Evolutionary conservation across 441 rosid species (phyloP), one percentile per base, ranked within the genome.

Genomic region (Brassica balearica): DNA sequence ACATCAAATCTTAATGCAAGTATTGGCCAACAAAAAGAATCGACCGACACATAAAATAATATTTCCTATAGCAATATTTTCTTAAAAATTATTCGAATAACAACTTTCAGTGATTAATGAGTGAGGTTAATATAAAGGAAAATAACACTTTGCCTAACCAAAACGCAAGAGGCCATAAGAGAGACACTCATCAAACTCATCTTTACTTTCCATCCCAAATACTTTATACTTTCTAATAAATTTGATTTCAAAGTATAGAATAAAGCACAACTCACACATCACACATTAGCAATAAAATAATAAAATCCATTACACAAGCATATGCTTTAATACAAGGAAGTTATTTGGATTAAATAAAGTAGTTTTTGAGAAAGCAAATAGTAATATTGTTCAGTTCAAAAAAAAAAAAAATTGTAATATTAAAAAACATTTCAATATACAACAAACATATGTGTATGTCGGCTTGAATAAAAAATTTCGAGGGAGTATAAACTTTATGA

Each of bases 91-190:
- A 68, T 14, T 53, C 74, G 70, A 53, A 68, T 68, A 68, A 67
- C 12, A 68, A 34, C 36, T 62, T 61, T 51, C n/a, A 23, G 8
- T 59, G n/a, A 60, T 73, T 67, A 36, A 36, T 36, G 25, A 60
- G 8, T 14, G 25, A 72, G 60, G 64, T 61, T 68, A 8, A 72
- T 68, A 17, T 11, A 78, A 79, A 73, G 25, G 60, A 55, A 36
- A 68, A 68, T 2, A 68, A 55, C 71, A 68, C 74, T 79, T 79
- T 68, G 78, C 82, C 71, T 68, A 61, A 68, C 19, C 51, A 73
- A 79, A 73, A 79, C 82, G 74, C 82, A 68, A 79, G 74, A 68
- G 71, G 53, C 78, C 59, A 38, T 51, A 62, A 5, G n/a, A 58
- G 20, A 78, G 69, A 72, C 12, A 72, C 15, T 46, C 43, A 51